Base-by-base conservation (phyloP, 352 stramenopile species). In the Phytophthora chlamydospora region DNA sequence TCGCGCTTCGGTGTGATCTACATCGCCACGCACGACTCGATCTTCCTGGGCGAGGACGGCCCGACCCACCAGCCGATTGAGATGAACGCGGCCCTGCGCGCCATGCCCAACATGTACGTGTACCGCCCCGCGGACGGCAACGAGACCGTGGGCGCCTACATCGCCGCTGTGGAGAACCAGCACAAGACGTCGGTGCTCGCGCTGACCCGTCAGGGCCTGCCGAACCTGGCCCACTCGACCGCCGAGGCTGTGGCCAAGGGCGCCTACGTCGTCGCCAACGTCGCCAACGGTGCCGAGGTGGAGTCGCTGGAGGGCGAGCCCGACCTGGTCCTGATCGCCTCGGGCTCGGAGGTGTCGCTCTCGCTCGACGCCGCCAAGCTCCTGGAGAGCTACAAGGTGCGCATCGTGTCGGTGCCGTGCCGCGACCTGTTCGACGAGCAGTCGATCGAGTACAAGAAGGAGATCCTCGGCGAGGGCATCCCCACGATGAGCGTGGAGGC, bases 61-160 rank as follows among this genome's bases (percentile, higher is more conserved):
- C 98, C 98, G 45, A 99, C 98, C 58, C 98, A 99, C 82, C 97
- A 99, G 85, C 98, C 98, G 29, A 97, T 99, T 53, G 98, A 99
- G 83, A 98, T 98, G 76, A 92, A 99, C 73, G 94, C 97, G 56
- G 89, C 85, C 64, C 72, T 99, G 31, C 90, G 98, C 46, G 88
- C 89, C 32, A 99, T 99, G 87, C 98, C 97, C 32, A 99, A 99
- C 83, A 97, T 99, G 73, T 96, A 98, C 73, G 86, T 99, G 38
- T 97, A 98, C 74, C 95, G 98, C 58, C 97, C 98, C 32, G 97
- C 96, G 10, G 98, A 99, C 78, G 95, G 91, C 32, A 99, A 99
- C 72, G 98, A 99, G 91, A 98, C 96, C n/a, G 79, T 95, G 33
- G 97, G 95, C 48, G 72, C 96, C 6, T 99, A 99, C 77, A 87